Evolutionary conservation across 1,284 basidiomycete species (phyloP).

Genomic region (Lentinus polychrous): DNA sequence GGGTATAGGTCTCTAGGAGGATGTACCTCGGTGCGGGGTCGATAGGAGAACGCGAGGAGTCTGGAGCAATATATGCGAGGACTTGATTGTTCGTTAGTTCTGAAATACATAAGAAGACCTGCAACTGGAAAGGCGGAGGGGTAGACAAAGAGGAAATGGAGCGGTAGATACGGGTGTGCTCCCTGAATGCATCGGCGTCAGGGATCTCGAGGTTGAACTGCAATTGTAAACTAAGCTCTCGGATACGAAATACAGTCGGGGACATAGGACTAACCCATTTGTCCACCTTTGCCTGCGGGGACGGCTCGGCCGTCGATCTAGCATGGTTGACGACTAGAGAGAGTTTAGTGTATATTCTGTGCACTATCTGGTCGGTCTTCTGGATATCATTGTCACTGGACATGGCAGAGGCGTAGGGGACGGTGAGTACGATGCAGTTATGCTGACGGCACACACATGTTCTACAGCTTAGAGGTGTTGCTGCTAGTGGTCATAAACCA

Average conservation of each 20-base stretch:
- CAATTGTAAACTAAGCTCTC: neutral
- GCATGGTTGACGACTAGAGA: constrained; percentile 66
- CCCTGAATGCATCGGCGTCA: constrained; percentile 57
- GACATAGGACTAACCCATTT: constrained; percentile 59
- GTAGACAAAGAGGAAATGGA: constrained; percentile 44
- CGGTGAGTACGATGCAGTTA: constrained; percentile 17
- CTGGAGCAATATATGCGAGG: constrained; percentile 55
- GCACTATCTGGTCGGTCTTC: constrained; percentile 78
- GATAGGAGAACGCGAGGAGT: constrained; percentile 52
- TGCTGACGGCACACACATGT: constrained; percentile 21
- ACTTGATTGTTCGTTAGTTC: constrained; percentile 62
- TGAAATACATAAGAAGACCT: constrained; percentile 63
- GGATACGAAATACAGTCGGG: neutral
- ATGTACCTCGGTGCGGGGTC: constrained; percentile 61
- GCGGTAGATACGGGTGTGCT: constrained; percentile 54
- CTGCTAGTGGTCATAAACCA: constrained; percentile 5
- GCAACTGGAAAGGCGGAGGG: constrained; percentile 50
- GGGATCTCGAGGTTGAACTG: constrained; percentile 79
- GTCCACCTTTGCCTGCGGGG: constrained; percentile 45
- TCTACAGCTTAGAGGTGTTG: constrained; percentile 23
- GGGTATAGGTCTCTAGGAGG: constrained; percentile 67
- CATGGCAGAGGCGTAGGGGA: constrained; percentile 26
- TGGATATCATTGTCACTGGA: constrained; percentile 55
- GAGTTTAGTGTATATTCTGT: constrained; percentile 74
- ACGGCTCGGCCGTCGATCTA: constrained; percentile 45